Evolutionary conservation across 768 basidiomycete species (phyloP).

Genomic region (Boletus vermiculosoides): DNA sequence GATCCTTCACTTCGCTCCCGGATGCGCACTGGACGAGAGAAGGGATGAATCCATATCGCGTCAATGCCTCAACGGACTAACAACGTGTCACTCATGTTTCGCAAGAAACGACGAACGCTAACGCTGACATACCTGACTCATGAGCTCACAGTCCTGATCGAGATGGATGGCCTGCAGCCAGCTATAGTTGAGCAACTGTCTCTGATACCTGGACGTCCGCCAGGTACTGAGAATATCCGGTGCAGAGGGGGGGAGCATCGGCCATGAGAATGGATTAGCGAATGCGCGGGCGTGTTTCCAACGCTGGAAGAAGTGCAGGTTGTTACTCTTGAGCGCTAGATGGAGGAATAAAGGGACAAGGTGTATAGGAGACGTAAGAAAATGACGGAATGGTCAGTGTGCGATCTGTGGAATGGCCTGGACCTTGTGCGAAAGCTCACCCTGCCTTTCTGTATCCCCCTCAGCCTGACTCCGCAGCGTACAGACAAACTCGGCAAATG

Average conservation of each 20-base stretch:
- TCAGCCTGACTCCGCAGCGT: slow-evolving; percentile 25
- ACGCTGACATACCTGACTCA: slow-evolving; percentile 14
- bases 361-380: background rate
- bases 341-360: background rate
- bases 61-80: slow-evolving; percentile 29
- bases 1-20: slow-evolving; percentile 26
- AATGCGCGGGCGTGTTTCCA: slow-evolving; percentile 35
- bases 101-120: background rate
- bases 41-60: slow-evolving; percentile 26
- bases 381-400: background rate
- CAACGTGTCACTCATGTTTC: background rate
- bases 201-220: slow-evolving; percentile 23
- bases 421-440: slow-evolving; percentile 13
- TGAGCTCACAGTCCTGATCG: slow-evolving; percentile 28
- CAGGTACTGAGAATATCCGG: slow-evolving; percentile 30
- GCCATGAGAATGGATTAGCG: slow-evolving; percentile 34
- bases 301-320: slow-evolving; percentile 30
- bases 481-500: slow-evolving; percentile 28
- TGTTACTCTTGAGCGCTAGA: slow-evolving; percentile 20
- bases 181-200: slow-evolving; percentile 30
- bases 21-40: slow-evolving; percentile 24
- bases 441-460: slow-evolving; percentile 26
- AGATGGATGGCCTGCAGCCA: slow-evolving; percentile 32
- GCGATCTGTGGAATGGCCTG: background rate
- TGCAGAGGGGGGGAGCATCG: slow-evolving; percentile 27